These are phyloP conservation scores for Phaeosphaeriaceae sp. DNA, from an alignment of 2,329 filamentous ascomycete genomes.

Conservation along the genomic window DNA sequence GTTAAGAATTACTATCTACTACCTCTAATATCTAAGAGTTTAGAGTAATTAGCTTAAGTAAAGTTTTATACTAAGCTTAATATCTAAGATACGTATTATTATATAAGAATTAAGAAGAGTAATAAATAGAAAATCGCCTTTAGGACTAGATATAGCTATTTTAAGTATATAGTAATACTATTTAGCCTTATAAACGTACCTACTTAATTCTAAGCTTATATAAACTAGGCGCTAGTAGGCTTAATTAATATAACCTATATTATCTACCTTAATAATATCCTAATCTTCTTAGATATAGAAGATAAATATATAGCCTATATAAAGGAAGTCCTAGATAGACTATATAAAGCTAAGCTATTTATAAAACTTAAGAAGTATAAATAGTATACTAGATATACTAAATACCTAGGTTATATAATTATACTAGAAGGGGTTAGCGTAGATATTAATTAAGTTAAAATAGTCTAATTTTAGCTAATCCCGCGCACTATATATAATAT, in stretches of 20 bases:
- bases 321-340: not conserved
- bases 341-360: slow-evolving; percentile 5
- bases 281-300: slow-evolving; percentile 3
- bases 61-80: no score
- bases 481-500: slow-evolving; percentile 1
- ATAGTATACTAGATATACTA: slow-evolving; percentile 2
- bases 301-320: slow-evolving; percentile 5
- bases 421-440: slow-evolving; percentile 1
- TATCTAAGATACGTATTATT: no score
- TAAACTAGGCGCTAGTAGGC: no score
- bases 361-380: slow-evolving; percentile 8
- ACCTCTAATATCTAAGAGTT: no score
- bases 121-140: no score
- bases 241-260: slow-evolving; percentile 5
- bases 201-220: no score
- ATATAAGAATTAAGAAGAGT: no score
- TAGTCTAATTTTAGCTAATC: slow-evolving; percentile 4
- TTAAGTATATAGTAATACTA: no score
- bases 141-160: no score
- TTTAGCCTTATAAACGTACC: no score
- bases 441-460: not conserved
- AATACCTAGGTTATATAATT: slow-evolving; percentile 5
- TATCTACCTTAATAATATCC: not conserved
- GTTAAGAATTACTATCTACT: no score
- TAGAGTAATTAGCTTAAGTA: no score